Evolutionary conservation across 2,329 filamentous ascomycete genomes (phyloP).

Genomic region (Dothistroma septosporum): DNA sequence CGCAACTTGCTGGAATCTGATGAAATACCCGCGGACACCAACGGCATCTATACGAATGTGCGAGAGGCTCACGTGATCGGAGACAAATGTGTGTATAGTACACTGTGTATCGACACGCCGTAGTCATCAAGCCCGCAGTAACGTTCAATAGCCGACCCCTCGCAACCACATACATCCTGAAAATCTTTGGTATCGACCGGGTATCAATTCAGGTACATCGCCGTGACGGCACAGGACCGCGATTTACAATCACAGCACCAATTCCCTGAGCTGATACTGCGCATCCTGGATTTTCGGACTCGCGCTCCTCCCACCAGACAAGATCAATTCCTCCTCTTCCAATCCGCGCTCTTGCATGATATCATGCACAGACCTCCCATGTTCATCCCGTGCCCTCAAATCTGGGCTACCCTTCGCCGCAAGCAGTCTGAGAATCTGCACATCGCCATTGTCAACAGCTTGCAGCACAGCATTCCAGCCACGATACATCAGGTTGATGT

Average conservation of each 20-base stretch:
- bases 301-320: slow-evolving; percentile 16
- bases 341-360: slow-evolving; percentile 57
- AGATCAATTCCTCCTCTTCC: slow-evolving; percentile 44
- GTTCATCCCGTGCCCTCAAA: slow-evolving; percentile 52
- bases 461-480: slow-evolving; percentile 65
- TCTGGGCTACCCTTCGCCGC: slow-evolving; percentile 50
- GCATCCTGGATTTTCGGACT: slow-evolving; percentile 19
- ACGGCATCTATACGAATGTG: too few relatives aligned
- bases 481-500: slow-evolving; percentile 64
- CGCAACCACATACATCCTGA: background rate
- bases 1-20: too few relatives aligned
- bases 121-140: background rate
- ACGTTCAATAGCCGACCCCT: background rate
- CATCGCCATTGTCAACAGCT: slow-evolving; percentile 61
- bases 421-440: slow-evolving; percentile 51
- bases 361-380: slow-evolving; percentile 53
- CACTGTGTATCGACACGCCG: background rate
- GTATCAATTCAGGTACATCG: background rate
- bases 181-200: background rate
- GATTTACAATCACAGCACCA: slow-evolving; percentile 7
- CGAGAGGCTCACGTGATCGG: too few relatives aligned
- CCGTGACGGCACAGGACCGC: background rate
- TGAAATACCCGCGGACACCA: too few relatives aligned
- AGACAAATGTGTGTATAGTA: background rate
- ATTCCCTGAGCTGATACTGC: slow-evolving; percentile 9